phyloP scores from a whole-genome alignment of 2,329 filamentous ascomycete genomes.

The Pezicula rhizophila region DNA sequence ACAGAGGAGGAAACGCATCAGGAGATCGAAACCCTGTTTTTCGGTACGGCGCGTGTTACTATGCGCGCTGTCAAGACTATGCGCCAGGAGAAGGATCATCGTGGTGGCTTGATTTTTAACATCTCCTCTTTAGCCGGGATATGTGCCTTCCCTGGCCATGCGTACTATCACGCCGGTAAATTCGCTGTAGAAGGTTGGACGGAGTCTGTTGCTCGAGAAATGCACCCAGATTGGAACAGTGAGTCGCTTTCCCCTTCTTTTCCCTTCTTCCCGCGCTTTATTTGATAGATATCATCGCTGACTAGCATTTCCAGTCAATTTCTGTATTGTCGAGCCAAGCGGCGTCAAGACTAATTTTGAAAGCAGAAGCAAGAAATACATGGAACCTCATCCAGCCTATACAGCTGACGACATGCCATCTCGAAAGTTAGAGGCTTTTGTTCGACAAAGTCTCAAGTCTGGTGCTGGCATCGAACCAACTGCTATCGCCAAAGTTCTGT shows the following conservation, averaged over 20 bases:
- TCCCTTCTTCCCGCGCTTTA: too few relatives aligned
- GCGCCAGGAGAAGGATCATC: slow-evolving; percentile 28
- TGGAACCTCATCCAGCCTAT: slow-evolving; percentile 19
- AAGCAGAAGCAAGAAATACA: slow-evolving; percentile 29
- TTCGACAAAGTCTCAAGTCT: slow-evolving; percentile 13
- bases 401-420: slow-evolving; percentile 26
- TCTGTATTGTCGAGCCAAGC: slow-evolving; percentile 35
- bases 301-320: slow-evolving; percentile 29
- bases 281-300: too few relatives aligned
- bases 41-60: slow-evolving; percentile 34
- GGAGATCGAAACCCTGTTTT: slow-evolving; percentile 39
- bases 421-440: slow-evolving; percentile 20
- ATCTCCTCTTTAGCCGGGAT: slow-evolving; percentile 34
- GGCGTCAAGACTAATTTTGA: slow-evolving; percentile 35
- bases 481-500: slow-evolving; percentile 18
- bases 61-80: slow-evolving; percentile 32
- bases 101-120: slow-evolving; percentile 34
- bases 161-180: slow-evolving; percentile 35
- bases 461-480: slow-evolving; percentile 16
- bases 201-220: slow-evolving; percentile 29
- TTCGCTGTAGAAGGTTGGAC: slow-evolving; percentile 36
- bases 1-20: slow-evolving; percentile 27
- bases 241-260: neutral
- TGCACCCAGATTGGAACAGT: slow-evolving; percentile 32
- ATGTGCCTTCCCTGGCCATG: slow-evolving; percentile 30